Base-by-base conservation (phyloP, 1,284 basidiomycete genomes). In the Apiotrichum brassicae region DNA sequence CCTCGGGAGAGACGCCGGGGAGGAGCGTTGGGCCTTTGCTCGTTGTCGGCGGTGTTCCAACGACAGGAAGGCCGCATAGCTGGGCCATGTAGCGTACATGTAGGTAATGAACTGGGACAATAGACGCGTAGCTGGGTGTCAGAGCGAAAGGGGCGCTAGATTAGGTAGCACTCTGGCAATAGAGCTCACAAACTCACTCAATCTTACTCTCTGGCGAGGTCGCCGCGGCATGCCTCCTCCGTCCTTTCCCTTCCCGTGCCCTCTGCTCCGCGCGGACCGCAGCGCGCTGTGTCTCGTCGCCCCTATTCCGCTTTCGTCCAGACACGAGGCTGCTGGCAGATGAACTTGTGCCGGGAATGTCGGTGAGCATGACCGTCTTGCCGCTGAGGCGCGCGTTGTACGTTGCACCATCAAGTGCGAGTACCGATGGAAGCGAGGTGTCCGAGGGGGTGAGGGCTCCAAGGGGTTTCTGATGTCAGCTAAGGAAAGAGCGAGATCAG, bases 91-190 rank as follows among this genome's bases (percentile, higher is more conserved):
- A 70, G 18, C 59, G 51, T 12, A 57, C 57, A 53, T 72, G 68
- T 16, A 70, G 55, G 50, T 72, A 61, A 51, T 70, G 60, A 5
- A 73, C 59, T 1, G 72, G 68, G 1, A 68, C 35, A 11, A 74
- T 50, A 19, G 60, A 49, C 28, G 60, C 49, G 57, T 71, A 73
- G 30, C 70, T 70, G 48, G 14, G 35, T 22, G 41, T 26, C 37
- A 28, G 45, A 37, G 35, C 41, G 46, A 20, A 37, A 22, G 24
- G n/a, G n/a, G n/a, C n/a, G n/a, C n/a, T n/a, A n/a, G n/a, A n/a
- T n/a, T n/a, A n/a, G n/a, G n/a, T n/a, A n/a, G n/a, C n/a, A n/a
- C n/a, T n/a, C n/a, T n/a, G n/a, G n/a, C n/a, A n/a, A n/a, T n/a
- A n/a, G n/a, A n/a, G n/a, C 13, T 12, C n/a, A 36, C 9, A 13